Evolutionary conservation across 345 rosid genomes (phyloP), one percentile per base, ranked within the genome.

Genomic region (Hevea brasiliensis): DNA sequence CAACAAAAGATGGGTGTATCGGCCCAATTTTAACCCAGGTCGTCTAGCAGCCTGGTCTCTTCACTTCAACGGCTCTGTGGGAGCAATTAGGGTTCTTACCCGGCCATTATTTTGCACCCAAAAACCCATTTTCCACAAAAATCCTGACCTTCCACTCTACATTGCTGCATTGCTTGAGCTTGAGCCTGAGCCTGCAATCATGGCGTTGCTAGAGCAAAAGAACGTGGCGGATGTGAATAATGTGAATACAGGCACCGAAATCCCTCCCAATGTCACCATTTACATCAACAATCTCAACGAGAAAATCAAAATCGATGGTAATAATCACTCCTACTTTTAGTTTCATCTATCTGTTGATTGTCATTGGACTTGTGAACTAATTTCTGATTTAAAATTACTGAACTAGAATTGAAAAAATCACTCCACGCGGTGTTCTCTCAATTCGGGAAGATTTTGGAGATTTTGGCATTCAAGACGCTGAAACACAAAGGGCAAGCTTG

Each of bases 401-500:
- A 44, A 61, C 35, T 65, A 95, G 98, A 85, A 82, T 82, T 96
- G 89, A 91, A 96, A 95, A 90, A 91, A 80, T 91, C 97, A 63
- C 80, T 96, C 80, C 86, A 83, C 76, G 93, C 93, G 1, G 97
- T 96, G 77, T 93, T 96, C 85, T 85, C 97, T 35, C 93, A 91
- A 67, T 93, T 91, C 58, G 99, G 99, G 69, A 89, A 91, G 92
- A 93, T 96, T 72, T 6, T 96, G 83, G 99, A 93, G 71, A 90
- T 96, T 26, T 65, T 88, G 78, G 97, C 98, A 12, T 96, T 91
- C 85, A 92, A 91, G 91, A 96, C 98, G 29, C 72, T 96, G 85
- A 96, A 96, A 80, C 99, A 93, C 79, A 91, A 96, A 81, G 99
- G 99, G 6, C 99, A 96, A 84, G 97, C 98, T 83, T 96, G 99